Percentiles rank a stretch among this genome's conserved stretches.
Conservation (phyloP, 176 grass and related monocot genomes). For the Alopecurus myosuroides region DNA sequence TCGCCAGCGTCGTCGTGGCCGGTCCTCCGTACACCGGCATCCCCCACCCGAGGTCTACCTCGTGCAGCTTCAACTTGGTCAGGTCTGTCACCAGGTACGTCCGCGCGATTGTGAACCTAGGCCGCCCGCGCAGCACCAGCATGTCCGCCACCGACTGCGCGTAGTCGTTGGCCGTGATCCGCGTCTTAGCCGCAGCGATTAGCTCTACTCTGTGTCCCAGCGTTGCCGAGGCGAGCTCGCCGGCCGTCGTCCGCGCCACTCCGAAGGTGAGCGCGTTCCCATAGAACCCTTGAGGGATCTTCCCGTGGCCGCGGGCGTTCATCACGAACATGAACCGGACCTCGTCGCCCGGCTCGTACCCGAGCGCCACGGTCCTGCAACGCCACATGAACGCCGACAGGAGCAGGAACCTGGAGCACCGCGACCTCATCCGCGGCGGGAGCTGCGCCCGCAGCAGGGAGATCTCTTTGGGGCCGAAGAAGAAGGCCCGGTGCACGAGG, state of each 20-base stretch:
- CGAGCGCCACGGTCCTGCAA: too few species aligned
- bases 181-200: conserved; percentile 24
- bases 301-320: conserved; percentile 23
- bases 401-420: too few species aligned
- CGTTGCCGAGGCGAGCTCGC: conserved; percentile 13
- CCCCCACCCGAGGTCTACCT: conserved; percentile 31
- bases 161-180: conserved; percentile 10
- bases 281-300: conserved; percentile 38
- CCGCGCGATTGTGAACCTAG: conserved; percentile 20
- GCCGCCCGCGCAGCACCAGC: conserved; percentile 25
- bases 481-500: conserved; percentile 19
- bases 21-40: conserved; percentile 18
- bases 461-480: conserved; percentile 4
- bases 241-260: conserved; percentile 19
- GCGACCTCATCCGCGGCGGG: not conserved
- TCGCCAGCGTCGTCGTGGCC: conserved; percentile 30
- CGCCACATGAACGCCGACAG: too few species aligned
- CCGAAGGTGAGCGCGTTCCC: conserved; percentile 38
- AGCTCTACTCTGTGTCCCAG: conserved; percentile 15
- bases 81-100: too few species aligned
- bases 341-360: conserved; percentile 9
- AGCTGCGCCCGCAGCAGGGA: not conserved
- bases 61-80: conserved; percentile 13
- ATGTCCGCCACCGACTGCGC: conserved; percentile 25
- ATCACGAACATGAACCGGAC: conserved; percentile 35